Evolutionary conservation across 768 basidiomycete genomes (phyloP), one percentile per base, ranked within the genome.

Genomic region (Hypholoma sublateritium): DNA sequence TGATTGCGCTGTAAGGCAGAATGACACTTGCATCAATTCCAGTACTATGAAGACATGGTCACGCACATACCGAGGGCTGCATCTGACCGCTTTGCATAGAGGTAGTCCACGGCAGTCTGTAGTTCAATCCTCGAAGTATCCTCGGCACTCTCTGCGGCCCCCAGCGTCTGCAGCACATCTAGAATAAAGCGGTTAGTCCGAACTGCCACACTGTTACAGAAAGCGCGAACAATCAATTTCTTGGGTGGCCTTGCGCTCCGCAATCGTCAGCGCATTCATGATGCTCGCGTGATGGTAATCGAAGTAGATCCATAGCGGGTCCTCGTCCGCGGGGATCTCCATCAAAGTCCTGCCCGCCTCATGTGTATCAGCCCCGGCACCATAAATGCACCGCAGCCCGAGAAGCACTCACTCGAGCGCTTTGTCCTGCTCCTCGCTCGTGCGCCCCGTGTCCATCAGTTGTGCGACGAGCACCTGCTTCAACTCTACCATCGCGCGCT

Each of bases 401-500:
- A 7, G n/a, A 11, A 51, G 25, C 3, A 62, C 62, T 5, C 57
- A 94, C 97, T 98, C 95, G 43, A 99, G 88, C 1, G 91, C 96
- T 75, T 91, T 94, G 73, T 98, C 95, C 54, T 96, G 92, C 62
- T 98, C 95, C 55, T 99, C 96, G 0, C 19, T 28, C 12, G 46
- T 22, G 93, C 78, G 36, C 82, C 86, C 41, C 91, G 80, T 28
- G 75, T 78, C 0, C 80, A 62, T 98, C 93, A 99, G 73, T 63
- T 93, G 87, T 7, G 78, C 77, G 39, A 87, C 71, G 6, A 98
- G 78, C 28, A 86, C 82, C 42, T 79, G 83, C 58, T 85, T 81
- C 91, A 99, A 91, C 69, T 95, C 93, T 14, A 77, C 79, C 88
- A 98, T 95, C 37, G 94, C 93, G 68, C 88, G 93, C 72, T 98